Conservation (phyloP, 106 monocot species). For the Ottelia alismoides region DNA sequence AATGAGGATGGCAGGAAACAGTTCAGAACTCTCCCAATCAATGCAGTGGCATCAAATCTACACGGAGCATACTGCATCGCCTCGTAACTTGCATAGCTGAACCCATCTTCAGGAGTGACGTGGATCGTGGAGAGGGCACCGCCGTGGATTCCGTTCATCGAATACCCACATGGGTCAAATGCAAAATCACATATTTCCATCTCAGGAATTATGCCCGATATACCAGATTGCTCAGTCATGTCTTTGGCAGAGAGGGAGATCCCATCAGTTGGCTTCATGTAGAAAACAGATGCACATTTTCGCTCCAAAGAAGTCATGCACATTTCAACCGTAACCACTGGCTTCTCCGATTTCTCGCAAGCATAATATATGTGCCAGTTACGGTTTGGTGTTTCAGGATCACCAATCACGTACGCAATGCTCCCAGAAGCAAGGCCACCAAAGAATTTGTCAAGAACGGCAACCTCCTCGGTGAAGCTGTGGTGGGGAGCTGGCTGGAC, state of each 20-base stretch:
- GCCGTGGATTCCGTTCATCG: constrained; percentile 59
- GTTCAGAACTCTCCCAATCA: constrained; percentile 24
- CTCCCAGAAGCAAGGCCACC: constrained; percentile 8
- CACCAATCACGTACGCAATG: constrained; percentile 7
- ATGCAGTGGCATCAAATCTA: constrained; percentile 7
- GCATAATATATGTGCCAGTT: constrained; percentile 91
- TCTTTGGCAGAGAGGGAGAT: constrained; percentile 27
- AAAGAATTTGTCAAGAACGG: constrained; percentile 4
- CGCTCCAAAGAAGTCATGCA: constrained; percentile 75
- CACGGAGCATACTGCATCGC: constrained; percentile 42
- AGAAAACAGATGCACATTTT: constrained; percentile 51
- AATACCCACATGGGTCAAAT: constrained; percentile 79
- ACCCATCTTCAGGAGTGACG: constrained; percentile 73
- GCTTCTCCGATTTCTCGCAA: constrained; percentile 39
- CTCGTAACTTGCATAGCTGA: constrained; percentile 34
- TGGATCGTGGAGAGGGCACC: constrained; percentile 57
- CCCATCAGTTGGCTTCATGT: constrained; percentile 36
- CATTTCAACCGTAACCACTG: constrained; percentile 83
- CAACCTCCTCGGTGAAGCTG: constrained; percentile 14
- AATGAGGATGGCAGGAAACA: constrained; percentile 14
- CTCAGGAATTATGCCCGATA: constrained; percentile 59
- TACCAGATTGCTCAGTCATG: constrained; percentile 65
- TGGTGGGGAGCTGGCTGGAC: constrained; percentile 7
- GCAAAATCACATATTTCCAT: constrained; percentile 88
- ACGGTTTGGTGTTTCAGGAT: constrained; percentile 21